Evolutionary conservation across 441 rosid genomes (phyloP), one percentile per base, ranked within the genome.

Genomic region (Arabidopsis lyrata): DNA sequence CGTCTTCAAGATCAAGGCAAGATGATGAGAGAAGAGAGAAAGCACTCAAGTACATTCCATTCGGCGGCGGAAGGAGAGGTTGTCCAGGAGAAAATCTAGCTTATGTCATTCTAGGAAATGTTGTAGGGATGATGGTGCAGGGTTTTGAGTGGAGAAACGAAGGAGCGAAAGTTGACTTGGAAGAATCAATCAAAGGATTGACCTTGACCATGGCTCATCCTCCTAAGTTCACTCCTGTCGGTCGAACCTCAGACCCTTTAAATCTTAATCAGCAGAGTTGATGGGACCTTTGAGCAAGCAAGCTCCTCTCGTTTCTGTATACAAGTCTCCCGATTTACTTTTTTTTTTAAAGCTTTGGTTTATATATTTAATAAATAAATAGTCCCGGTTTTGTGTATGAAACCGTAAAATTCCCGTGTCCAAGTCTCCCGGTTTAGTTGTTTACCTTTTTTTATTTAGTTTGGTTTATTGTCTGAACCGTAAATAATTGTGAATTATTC

Each of bases 1-100:
- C 44, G 4, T 52, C 44, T 27, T 63, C 61, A n/a, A 3, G 31
- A 14, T 2, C 66, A 35, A 12, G 5, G 2, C 9, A 57, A 47
- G 58, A 34, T 6, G 48, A 58, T 2, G 74, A 59, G 18, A 70
- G 13, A n/a, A 62, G 56, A 12, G 50, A 59, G 8, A 10, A 48
- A 6, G 3, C 59, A 10, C 38, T 70, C 0, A 48, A 36, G 38
- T 70, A 48, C 27, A 9, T 70, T 59, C 59, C 74, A n/a, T 70
- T 70, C 8, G 74, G 74, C 0, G 36, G 66, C 0, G 74, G 74
- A 20, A 69, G 74, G 11, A 57, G 74, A 58, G 56, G 74, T 6
- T 69, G 74, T 45, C 74, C 65, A 14, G 66, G 57, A 35, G 35
- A 44, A 27, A 70, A 70, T 70, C 59, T 70, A 59, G 66, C 66